Conservation (phyloP, 2,329 filamentous ascomycete genomes). For the Arthrobotrys sinensis region DNA sequence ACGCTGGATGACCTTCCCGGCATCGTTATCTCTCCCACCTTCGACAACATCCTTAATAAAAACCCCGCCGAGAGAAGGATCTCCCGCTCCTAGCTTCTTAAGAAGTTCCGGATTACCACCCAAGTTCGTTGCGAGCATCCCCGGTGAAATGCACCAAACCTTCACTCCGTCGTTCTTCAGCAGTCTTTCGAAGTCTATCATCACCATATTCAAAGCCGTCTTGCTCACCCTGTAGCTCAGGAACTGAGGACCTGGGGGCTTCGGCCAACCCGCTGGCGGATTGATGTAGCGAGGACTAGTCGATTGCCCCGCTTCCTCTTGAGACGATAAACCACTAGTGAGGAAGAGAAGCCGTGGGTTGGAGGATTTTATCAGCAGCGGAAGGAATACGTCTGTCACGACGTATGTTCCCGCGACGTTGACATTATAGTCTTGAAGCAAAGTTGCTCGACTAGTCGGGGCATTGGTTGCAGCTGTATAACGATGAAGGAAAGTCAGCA, state of each 20-base stretch:
- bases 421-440: constrained; percentile 70
- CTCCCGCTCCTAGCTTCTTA: constrained; percentile 65
- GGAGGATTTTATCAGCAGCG: constrained; percentile 70
- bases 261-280: constrained; percentile 68
- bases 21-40: constrained; percentile 68
- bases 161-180: constrained; percentile 72
- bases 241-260: constrained; percentile 63
- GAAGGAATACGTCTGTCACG: constrained; percentile 68
- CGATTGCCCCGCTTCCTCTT: constrained; percentile 64
- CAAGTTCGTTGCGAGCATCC: constrained; percentile 70
- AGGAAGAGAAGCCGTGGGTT: constrained; percentile 72
- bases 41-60: constrained; percentile 69
- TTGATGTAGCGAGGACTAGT: constrained; percentile 41
- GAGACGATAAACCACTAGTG: constrained; percentile 68
- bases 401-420: constrained; percentile 71
- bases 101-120: constrained; percentile 65
- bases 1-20: constrained; percentile 67
- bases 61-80: constrained; percentile 67
- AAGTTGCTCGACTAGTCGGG: constrained; percentile 67
- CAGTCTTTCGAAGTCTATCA: constrained; percentile 69
- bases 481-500: neutral
- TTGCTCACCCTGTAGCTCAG: constrained; percentile 68
- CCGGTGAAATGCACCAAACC: constrained; percentile 71
- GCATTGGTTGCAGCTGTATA: constrained; percentile 20
- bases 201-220: constrained; percentile 71